These are phyloP conservation scores for Kwoniella sp. DNA, from an alignment of 768 basidiomycete species.

Conservation along the genomic window DNA sequence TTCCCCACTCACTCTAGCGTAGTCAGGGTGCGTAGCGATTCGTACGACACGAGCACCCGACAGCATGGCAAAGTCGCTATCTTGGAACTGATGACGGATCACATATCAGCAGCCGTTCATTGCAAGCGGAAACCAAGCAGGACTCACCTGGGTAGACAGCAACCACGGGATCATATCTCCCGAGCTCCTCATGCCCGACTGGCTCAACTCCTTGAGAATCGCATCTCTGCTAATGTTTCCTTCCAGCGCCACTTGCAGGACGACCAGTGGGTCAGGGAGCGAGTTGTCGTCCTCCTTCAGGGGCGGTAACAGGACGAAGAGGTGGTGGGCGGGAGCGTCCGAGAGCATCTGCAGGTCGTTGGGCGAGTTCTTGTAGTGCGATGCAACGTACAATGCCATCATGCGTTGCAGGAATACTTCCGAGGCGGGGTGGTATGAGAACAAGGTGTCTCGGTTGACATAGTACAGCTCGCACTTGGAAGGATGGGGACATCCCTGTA, in stretches of 20 bases:
- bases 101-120: constrained; percentile 12
- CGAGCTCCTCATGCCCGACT: constrained; percentile 71
- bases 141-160: constrained; percentile 63
- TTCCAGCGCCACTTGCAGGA: constrained; percentile 91
- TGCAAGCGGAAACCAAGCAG: too few species aligned
- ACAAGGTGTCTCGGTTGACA: constrained; percentile 90
- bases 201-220: constrained; percentile 77
- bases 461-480: constrained; percentile 90
- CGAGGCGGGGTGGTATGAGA: constrained; percentile 95
- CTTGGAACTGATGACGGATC: constrained; percentile 69
- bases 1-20: constrained; percentile 66
- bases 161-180: constrained; percentile 99
- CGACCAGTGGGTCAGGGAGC: constrained; percentile 90
- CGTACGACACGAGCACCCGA: constrained; percentile 88
- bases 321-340: constrained; percentile 92
- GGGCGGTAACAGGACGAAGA: constrained; percentile 92
- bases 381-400: constrained; percentile 96
- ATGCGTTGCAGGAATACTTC: constrained; percentile 96
- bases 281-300: constrained; percentile 83
- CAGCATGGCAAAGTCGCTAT: constrained; percentile 83
- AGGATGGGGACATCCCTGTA: constrained; percentile 85
- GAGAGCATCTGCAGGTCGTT: constrained; percentile 97
- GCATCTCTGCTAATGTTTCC: constrained; percentile 80
- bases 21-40: constrained; percentile 93
- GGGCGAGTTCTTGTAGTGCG: constrained; percentile 98